Conservation (phyloP, 768 basidiomycete genomes). For the Leccinum incarnatum region DNA sequence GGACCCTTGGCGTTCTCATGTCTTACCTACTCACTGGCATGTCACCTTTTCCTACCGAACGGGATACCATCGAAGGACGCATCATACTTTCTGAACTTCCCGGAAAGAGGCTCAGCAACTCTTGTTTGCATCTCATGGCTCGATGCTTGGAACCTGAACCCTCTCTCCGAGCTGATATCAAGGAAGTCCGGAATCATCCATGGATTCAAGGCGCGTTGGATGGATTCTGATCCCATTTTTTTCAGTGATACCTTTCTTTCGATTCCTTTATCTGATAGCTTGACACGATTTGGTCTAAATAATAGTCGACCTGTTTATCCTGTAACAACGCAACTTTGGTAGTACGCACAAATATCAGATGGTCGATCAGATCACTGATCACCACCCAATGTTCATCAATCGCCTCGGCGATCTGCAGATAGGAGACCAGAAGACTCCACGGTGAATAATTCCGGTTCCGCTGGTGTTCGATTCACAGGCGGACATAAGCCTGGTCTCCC, state of each 20-base stretch:
- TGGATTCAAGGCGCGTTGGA: slow-evolving; percentile 56
- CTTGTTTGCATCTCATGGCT: slow-evolving; percentile 60
- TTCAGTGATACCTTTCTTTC: slow-evolving; percentile 10
- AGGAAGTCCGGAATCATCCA: slow-evolving; percentile 76
- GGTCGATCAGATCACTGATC: background rate
- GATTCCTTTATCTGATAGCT: slow-evolving; percentile 3
- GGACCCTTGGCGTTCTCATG: slow-evolving; percentile 93
- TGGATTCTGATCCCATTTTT: slow-evolving; percentile 12
- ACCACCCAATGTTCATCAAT: background rate
- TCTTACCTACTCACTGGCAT: slow-evolving; percentile 92
- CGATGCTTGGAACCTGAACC: slow-evolving; percentile 87
- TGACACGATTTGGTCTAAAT: slow-evolving; percentile 5
- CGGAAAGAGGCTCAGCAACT: slow-evolving; percentile 39
- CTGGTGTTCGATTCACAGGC: background rate
- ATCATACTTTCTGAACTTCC: slow-evolving; percentile 49
- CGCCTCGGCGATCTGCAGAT: background rate
- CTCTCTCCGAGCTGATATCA: slow-evolving; percentile 72
- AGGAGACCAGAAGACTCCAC: background rate
- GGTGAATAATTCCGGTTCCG: background rate
- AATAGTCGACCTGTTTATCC: slow-evolving; percentile 13
- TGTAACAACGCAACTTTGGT: slow-evolving; percentile 12
- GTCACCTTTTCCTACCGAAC: slow-evolving; percentile 88
- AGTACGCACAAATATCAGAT: background rate
- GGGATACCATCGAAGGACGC: slow-evolving; percentile 69
- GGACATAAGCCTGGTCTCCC: too few species aligned